Evolutionary conservation across 768 basidiomycete genomes (phyloP).

Genomic region (Hericium alpestre): DNA sequence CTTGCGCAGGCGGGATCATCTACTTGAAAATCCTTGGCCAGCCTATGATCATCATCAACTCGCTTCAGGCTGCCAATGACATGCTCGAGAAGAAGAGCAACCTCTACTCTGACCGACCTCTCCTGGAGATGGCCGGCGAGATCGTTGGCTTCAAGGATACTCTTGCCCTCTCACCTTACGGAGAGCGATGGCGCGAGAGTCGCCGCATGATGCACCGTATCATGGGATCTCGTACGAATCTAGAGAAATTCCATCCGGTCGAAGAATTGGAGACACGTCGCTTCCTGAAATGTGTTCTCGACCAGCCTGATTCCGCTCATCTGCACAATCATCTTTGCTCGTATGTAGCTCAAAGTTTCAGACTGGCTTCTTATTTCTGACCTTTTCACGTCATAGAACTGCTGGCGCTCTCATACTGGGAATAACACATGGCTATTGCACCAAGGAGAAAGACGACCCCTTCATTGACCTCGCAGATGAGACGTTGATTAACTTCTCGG

Average conservation of each 20-base stretch:
- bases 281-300: slow-evolving; percentile 3
- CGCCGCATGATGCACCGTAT: slow-evolving; percentile 33
- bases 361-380: too few relatives aligned
- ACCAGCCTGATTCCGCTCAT: background rate
- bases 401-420: slow-evolving; percentile 18
- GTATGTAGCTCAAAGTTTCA: background rate
- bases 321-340: slow-evolving; percentile 2
- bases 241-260: background rate
- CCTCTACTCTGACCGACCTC: slow-evolving; percentile 39
- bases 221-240: slow-evolving; percentile 22
- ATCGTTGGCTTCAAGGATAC: slow-evolving; percentile 31
- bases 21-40: slow-evolving; percentile 20
- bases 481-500: slow-evolving; percentile 3
- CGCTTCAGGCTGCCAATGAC: slow-evolving; percentile 26
- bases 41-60: slow-evolving; percentile 38
- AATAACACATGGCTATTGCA: slow-evolving; percentile 21
- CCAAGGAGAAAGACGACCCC: slow-evolving; percentile 16
- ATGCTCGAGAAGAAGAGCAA: slow-evolving; percentile 38
- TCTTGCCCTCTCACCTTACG: slow-evolving; percentile 35
- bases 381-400: slow-evolving; percentile 9
- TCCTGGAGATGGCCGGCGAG: slow-evolving; percentile 39
- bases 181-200: slow-evolving; percentile 31
- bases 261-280: slow-evolving; percentile 7
- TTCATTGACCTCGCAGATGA: slow-evolving; percentile 14
- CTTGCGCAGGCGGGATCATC: background rate